Conservation (phyloP, 2,329 filamentous ascomycete genomes). For the Lachnellula subtilissima region DNA sequence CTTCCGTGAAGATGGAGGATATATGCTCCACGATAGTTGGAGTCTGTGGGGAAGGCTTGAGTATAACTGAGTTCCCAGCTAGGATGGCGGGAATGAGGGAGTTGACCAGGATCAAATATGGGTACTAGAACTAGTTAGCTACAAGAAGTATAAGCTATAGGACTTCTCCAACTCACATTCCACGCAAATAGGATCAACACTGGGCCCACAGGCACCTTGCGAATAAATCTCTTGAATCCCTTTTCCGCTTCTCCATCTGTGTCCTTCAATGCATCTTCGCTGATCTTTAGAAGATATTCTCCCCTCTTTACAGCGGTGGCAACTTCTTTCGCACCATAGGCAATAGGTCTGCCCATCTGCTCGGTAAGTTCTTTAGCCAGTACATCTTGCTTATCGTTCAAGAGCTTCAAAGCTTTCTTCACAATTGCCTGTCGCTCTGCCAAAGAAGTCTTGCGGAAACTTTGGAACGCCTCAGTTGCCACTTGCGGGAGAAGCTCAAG, state of each 20-base stretch:
- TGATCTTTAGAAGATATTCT: slow-evolving; percentile 81
- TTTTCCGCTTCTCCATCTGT: slow-evolving; percentile 78
- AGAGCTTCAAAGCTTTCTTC: slow-evolving; percentile 67
- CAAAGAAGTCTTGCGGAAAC: slow-evolving; percentile 71
- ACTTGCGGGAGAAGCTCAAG: slow-evolving; percentile 66
- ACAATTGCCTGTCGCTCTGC: slow-evolving; percentile 75
- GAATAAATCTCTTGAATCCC: slow-evolving; percentile 86
- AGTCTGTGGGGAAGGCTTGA: slow-evolving; percentile 94
- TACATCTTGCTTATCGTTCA: slow-evolving; percentile 69
- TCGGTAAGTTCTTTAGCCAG: slow-evolving; percentile 81
- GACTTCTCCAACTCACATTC: slow-evolving; percentile 63
- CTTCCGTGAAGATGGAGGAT: slow-evolving; percentile 68
- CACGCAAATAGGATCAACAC: slow-evolving; percentile 89
- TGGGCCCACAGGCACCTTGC: slow-evolving; percentile 81
- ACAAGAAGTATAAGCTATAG: slow-evolving; percentile 1
- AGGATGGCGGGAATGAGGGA: slow-evolving; percentile 88
- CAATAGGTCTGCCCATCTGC: slow-evolving; percentile 93
- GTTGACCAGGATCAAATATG: slow-evolving; percentile 90
- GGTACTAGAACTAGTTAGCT: slow-evolving; percentile 58
- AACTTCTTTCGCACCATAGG: slow-evolving; percentile 79
- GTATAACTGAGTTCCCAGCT: slow-evolving; percentile 82
- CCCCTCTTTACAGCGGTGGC: slow-evolving; percentile 78
- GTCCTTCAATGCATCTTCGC: slow-evolving; percentile 70
- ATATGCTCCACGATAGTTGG: slow-evolving; percentile 87
- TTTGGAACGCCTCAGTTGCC: slow-evolving; percentile 70